phyloP scores from a whole-genome alignment of 176 grass and related monocot genomes.

The Oryza brachyantha region DNA sequence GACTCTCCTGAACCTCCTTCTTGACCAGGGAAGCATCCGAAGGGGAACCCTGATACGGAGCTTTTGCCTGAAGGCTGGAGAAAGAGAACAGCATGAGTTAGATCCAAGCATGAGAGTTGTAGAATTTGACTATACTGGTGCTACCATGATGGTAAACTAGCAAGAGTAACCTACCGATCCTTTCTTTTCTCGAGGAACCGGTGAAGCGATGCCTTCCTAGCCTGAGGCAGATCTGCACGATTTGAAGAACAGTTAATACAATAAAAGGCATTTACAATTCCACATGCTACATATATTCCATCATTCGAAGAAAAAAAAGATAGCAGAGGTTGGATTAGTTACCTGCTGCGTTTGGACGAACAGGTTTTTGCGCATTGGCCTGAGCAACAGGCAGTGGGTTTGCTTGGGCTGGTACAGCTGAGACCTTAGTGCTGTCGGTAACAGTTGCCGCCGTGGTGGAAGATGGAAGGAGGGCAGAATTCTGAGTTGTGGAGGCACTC shows the following conservation, averaged over 20 bases:
- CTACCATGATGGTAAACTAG: not conserved
- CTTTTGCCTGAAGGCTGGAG: slow-evolving; percentile 54
- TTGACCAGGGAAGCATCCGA: slow-evolving; percentile 29
- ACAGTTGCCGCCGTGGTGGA: not conserved
- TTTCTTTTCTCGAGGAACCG: slow-evolving; percentile 90
- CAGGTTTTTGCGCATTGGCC: slow-evolving; percentile 32
- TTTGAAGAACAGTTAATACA: not conserved
- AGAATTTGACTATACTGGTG: not conserved
- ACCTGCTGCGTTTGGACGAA: slow-evolving; percentile 46
- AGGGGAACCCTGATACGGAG: slow-evolving; percentile 54
- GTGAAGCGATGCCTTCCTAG: slow-evolving; percentile 64
- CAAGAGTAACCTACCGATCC: slow-evolving; percentile 50
- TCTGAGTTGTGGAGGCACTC: slow-evolving; percentile 26
- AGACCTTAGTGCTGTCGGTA: slow-evolving; percentile 25
- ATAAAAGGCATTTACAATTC: slow-evolving; percentile 16
- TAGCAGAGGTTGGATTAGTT: not conserved
- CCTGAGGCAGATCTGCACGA: slow-evolving; percentile 63
- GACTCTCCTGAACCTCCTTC: slow-evolving; percentile 42
- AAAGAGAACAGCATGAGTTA: not conserved
- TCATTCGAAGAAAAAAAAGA: not conserved
- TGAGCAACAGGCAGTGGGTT: not conserved
- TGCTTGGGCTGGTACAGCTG: slow-evolving; percentile 25
- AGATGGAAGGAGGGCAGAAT: not conserved
- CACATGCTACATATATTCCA: not conserved
- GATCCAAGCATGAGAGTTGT: not conserved